Conservation (phyloP, 768 basidiomycete genomes). For the Trametes cubensis region DNA sequence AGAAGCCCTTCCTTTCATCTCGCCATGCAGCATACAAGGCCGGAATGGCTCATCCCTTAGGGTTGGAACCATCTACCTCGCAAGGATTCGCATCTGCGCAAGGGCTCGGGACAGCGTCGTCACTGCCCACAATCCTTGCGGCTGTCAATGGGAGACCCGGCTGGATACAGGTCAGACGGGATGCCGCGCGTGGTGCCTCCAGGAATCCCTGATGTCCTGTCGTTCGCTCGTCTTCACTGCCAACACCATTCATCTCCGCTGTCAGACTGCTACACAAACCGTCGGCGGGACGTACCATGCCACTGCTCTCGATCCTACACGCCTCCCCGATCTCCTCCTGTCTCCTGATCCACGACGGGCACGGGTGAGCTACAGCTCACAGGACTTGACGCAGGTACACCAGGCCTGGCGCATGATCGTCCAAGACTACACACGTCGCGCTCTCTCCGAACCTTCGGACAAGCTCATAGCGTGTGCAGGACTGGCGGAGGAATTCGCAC, state of each 20-base stretch:
- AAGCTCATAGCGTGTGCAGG: conserved; percentile 2
- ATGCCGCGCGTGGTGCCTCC: not conserved
- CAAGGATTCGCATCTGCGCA: too few species aligned
- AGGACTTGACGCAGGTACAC: not conserved
- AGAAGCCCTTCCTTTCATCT: too few species aligned
- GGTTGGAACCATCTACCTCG: too few species aligned
- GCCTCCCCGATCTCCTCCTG: not conserved
- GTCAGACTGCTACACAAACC: not conserved
- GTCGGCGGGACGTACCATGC: not conserved
- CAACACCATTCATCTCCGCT: not conserved
- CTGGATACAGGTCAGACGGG: not conserved
- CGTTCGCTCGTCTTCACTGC: conserved; percentile 5
- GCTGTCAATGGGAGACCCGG: too few species aligned
- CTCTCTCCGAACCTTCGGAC: not conserved
- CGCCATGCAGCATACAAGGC: too few species aligned
- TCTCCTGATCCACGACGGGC: not conserved
- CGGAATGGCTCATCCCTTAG: too few species aligned
- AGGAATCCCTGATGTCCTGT: not conserved
- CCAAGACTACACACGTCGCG: not conserved
- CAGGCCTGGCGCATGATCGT: not conserved
- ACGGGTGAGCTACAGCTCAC: not conserved
- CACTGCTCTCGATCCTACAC: too few species aligned
- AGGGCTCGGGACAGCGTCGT: too few species aligned
- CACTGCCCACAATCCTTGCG: too few species aligned
- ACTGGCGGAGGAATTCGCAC: conserved; percentile 3